Conservation (phyloP, 129 eudicot species). For the Flaveria linearis region DNA sequence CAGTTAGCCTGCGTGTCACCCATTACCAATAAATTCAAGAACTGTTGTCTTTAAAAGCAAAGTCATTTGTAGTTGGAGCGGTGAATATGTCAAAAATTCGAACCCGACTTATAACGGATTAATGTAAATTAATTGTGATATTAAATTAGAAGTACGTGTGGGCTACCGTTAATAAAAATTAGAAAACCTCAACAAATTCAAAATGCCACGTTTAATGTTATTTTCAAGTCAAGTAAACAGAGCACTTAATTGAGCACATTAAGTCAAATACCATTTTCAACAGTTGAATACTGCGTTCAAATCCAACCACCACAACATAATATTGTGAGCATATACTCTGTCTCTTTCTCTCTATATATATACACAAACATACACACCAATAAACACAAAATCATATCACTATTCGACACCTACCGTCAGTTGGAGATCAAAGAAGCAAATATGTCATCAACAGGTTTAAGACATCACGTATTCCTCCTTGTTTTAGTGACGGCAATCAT, state of each 20-base stretch:
- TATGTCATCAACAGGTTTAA: slow-evolving; percentile 20
- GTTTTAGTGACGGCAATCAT: slow-evolving; percentile 9
- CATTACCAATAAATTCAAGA: neutral
- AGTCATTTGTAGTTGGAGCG: too few species aligned
- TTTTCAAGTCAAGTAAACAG: slow-evolving; percentile 40
- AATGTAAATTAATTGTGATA: too few species aligned
- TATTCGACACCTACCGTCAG: neutral
- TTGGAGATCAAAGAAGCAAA: neutral
- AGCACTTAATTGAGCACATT: slow-evolving; percentile 23
- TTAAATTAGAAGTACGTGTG: too few species aligned
- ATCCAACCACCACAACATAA: slow-evolving; percentile 33
- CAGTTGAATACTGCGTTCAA: slow-evolving; percentile 25
- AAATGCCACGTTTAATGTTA: slow-evolving; percentile 16
- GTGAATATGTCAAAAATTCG: too few species aligned
- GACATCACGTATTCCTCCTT: neutral
- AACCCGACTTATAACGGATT: too few species aligned
- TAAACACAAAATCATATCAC: slow-evolving; percentile 1
- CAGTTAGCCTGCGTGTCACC: neutral
- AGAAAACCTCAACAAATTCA: neutral
- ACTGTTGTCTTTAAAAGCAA: too few species aligned
- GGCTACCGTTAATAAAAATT: too few species aligned
- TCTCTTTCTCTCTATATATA: neutral
- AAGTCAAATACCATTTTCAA: slow-evolving; percentile 27
- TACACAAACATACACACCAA: slow-evolving; percentile 10
- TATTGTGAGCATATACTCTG: neutral